A percentile compares a stretch with the other conserved stretches of the same genome.
These are phyloP conservation scores for Hypoxylon rickii DNA, from an alignment of 495 filamentous ascomycete genomes.

Conservation along the genomic window DNA sequence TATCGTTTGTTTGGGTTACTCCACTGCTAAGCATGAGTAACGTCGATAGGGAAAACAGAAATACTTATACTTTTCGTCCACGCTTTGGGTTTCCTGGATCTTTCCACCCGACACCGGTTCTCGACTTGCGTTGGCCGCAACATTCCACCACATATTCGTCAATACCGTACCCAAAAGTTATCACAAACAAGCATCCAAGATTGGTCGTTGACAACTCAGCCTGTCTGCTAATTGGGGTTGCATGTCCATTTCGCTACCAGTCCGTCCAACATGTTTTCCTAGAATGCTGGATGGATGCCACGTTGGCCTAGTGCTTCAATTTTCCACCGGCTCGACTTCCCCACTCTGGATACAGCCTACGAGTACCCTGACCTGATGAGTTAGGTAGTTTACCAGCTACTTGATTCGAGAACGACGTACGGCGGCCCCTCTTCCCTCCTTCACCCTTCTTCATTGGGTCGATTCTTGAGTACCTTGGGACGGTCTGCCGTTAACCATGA, in stretches of 20 bases:
- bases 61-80: slow-evolving; percentile 37
- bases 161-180: slow-evolving; percentile 34
- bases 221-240: slow-evolving; percentile 43
- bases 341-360: slow-evolving; percentile 40
- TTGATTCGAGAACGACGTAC: slow-evolving; percentile 34
- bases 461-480: slow-evolving; percentile 21
- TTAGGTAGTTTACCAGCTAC: slow-evolving; percentile 32
- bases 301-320: slow-evolving; percentile 42
- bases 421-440: slow-evolving; percentile 23
- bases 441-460: slow-evolving; percentile 33
- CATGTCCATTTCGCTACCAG: slow-evolving; percentile 42
- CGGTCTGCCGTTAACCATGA: slow-evolving; percentile 28
- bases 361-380: slow-evolving; percentile 40
- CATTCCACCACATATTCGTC: slow-evolving; percentile 38
- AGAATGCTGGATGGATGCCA: slow-evolving; percentile 42
- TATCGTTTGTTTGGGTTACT: slow-evolving; percentile 26
- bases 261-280: slow-evolving; percentile 38
- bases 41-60: slow-evolving; percentile 18
- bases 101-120: slow-evolving; percentile 24
- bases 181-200: slow-evolving; percentile 34
- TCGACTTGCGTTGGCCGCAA: slow-evolving; percentile 35
- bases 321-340: slow-evolving; percentile 41
- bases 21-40: slow-evolving; percentile 19
- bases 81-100: slow-evolving; percentile 6
- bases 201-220: slow-evolving; percentile 42